Conservation (phyloP, 2,329 filamentous ascomycete genomes). For the Albifimbria verrucaria region DNA sequence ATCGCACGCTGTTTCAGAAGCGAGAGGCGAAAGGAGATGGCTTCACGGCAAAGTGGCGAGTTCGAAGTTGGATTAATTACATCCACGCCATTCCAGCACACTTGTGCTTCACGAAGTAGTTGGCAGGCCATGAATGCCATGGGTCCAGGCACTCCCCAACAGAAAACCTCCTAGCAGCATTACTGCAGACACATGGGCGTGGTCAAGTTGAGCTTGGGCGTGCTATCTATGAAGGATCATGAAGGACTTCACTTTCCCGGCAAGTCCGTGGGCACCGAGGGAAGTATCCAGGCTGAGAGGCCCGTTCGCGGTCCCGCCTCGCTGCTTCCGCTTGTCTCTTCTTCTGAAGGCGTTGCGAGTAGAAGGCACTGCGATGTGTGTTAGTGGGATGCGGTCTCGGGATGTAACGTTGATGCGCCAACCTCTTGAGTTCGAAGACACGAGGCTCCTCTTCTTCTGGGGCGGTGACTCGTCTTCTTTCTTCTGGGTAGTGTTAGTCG, state of each 20-base stretch:
- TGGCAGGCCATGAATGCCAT: too few species aligned
- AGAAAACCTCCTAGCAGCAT: too few species aligned
- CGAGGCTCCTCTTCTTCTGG: conserved; percentile 65
- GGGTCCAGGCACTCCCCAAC: too few species aligned
- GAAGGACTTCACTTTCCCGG: conserved; percentile 29
- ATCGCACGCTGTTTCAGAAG: too few species aligned
- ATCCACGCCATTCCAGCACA: too few species aligned
- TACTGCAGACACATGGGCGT: too few species aligned
- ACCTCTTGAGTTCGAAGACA: conserved; percentile 83
- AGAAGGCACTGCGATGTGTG: conserved; percentile 63
- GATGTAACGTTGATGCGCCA: conserved; percentile 12
- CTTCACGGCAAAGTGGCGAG: too few species aligned
- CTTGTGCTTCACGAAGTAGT: too few species aligned
- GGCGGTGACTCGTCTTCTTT: conserved; percentile 14
- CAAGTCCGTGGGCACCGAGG: conserved; percentile 74
- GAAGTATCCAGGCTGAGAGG: conserved; percentile 76
- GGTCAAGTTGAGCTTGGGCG: too few species aligned
- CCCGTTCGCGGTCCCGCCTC: conserved; percentile 75
- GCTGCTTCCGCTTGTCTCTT: conserved; percentile 53
- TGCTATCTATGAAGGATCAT: too few species aligned
- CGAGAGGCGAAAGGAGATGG: too few species aligned
- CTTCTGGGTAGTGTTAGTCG: conserved; percentile 8
- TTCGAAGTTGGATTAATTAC: too few species aligned
- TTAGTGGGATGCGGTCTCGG: fast-evolving
- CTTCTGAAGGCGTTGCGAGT: conserved; percentile 77